Base-by-base conservation (phyloP, 2,329 filamentous ascomycete species). In the Corynespora cassiicola region DNA sequence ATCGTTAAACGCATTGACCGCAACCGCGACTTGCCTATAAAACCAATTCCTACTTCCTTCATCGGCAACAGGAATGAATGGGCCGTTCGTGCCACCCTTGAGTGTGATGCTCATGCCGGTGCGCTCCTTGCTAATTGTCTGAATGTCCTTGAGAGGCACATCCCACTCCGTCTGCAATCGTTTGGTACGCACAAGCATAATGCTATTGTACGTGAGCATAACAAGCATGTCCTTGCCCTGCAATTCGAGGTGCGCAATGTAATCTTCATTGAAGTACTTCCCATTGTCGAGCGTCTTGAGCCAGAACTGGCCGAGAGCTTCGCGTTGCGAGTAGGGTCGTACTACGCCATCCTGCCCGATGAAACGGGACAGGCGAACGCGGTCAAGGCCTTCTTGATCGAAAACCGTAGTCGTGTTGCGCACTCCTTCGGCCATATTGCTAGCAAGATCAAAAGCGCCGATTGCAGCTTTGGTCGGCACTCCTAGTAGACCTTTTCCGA, bases 351-450 rank as follows among this genome's bases (percentile, higher is more conserved):
- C 92, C 26, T 85, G 82, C 11, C 90, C 88, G 45, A 99, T 90
- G 73, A 95, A 96, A 12, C 94, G 87, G 5, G 91, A 88, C 34
- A 95, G 80, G n/a, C 94, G 88, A 16, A 96, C 90, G 31, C 94
- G 90, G 57, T 99, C 95, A 6, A 99, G 84, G 35, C 95, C 94
- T 43, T 92, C 87, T 17, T 88, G 88, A 61, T 99, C 94, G 66
- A 99, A 99, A 14, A 99, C 94, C 0, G 94, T 99, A 1, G 95
- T 99, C 0, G 94, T 99, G 72, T 99, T 99, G 61, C 94, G 90
- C 38, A 99, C 95, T 35, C 94, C 94, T 72, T 99, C 94, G 17
- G 90, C 92, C 54, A 99, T 87, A 66, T 96, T 97, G 62, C 90
- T 96, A 1, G 95, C 94, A 61, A 99, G 85, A 70, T 99, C 94